Evolutionary conservation across 192 early-diverging fungal genomes (phyloP).

Genomic region (Chytriomyces confervae): DNA sequence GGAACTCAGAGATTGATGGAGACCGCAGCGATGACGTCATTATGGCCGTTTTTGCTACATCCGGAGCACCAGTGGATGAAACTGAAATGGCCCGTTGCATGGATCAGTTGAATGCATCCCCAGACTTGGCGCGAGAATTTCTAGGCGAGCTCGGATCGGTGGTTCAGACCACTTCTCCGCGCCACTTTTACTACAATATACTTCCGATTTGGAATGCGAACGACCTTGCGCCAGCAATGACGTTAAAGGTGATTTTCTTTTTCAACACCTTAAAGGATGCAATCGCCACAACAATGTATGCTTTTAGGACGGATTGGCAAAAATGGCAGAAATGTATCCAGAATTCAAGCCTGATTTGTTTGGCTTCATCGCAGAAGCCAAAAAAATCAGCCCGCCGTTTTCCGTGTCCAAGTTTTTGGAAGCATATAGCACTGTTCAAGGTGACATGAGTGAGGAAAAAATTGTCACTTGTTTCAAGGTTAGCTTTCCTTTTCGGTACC

Average conservation of each 20-base stretch:
- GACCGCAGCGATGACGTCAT: neutral
- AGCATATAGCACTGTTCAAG: conserved; percentile 15
- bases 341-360: conserved; percentile 22
- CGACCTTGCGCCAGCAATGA: neutral
- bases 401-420: conserved; percentile 30
- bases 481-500: too few relatives aligned
- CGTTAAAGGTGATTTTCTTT: neutral
- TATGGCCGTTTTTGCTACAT: neutral
- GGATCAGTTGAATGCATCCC: neutral
- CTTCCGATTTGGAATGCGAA: conserved; percentile 16
- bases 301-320: conserved; percentile 17
- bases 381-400: conserved; percentile 21
- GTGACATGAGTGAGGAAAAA: conserved; percentile 13
- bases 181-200: conserved; percentile 17
- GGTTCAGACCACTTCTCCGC: neutral
- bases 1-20: conserved; percentile 7
- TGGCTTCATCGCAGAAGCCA: conserved; percentile 23
- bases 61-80: conserved; percentile 2
- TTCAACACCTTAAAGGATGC: too few relatives aligned
- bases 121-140: conserved; percentile 6
- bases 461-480: conserved; percentile 21
- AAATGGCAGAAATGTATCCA: conserved; percentile 3
- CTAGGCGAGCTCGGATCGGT: neutral
- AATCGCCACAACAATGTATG: too few relatives aligned
- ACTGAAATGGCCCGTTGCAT: neutral